phyloP scores from a whole-genome alignment of 305 asterid species.

The Rubia balearica region DNA sequence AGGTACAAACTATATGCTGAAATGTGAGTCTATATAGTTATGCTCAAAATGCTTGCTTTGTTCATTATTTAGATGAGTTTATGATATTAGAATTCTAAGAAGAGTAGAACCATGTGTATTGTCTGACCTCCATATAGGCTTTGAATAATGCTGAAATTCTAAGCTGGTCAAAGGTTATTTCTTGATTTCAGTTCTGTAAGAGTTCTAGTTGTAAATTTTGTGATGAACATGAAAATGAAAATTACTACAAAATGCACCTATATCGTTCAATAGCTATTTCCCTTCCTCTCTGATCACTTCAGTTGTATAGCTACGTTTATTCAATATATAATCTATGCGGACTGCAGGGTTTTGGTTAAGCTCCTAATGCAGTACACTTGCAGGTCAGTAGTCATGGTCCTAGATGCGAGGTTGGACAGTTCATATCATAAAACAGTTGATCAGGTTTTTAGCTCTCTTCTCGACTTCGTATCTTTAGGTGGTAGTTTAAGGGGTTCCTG shows the following conservation, averaged over 20 bases:
- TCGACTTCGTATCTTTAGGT: no score
- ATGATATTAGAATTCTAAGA: background rate
- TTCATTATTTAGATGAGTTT: background rate
- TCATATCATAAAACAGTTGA: conserved; percentile 55
- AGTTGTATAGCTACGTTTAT: no score
- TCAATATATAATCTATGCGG: background rate
- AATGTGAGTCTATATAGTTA: conserved; percentile 45
- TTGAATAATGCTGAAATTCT: background rate
- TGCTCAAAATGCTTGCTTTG: background rate
- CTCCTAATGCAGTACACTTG: conserved; percentile 10
- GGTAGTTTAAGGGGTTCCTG: no score
- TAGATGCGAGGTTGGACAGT: conserved; percentile 84
- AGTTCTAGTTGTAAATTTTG: background rate
- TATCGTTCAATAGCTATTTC: background rate
- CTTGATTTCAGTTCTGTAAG: background rate
- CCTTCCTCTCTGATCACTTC: background rate
- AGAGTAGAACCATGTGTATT: background rate
- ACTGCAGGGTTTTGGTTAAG: background rate
- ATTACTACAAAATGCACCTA: background rate
- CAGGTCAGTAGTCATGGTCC: conserved; percentile 93
- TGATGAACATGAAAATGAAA: background rate
- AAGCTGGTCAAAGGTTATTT: background rate
- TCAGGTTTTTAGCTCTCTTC: conserved; percentile 65
- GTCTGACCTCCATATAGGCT: no score
- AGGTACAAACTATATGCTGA: conserved; percentile 46